Base-by-base conservation (phyloP, 805 yeast species). In the Groenewaldozyma tartarivorans region DNA sequence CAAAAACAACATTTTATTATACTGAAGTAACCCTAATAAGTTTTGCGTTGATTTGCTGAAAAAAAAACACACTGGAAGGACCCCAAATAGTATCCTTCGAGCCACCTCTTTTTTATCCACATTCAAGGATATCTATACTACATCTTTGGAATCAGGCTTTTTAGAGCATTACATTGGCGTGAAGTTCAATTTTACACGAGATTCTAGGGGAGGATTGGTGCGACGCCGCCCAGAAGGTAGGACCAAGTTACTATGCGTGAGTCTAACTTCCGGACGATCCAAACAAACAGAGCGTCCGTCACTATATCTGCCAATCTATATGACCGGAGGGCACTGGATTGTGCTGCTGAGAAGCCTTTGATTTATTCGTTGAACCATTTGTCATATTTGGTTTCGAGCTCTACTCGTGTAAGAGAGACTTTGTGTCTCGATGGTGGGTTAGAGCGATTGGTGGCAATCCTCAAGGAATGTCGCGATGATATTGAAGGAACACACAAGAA, bases 301-400 rank as follows among this genome's bases (percentile, higher is more conserved):
- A 78, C 88, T 20, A 86, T 90, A 46, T 81, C 95, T 5, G 76
- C 95, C 20, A 78, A 90, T 17, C 74, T 90, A 22, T 90, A 90
- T 58, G 97, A 90, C 62, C 66, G 97, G 44, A 65, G 97, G 38
- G 96, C 97, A 0, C 68, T 90, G 40, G 97, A 92, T 58, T 83
- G 88, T 48, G 81, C 95, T 1, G 76, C 86, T 21, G 88, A 85
- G 56, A 77, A 82, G 50, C 96, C 98, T 1, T 68, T 90, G 43
- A 92, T 92, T 45, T 87, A 86, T 68, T 85, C 96, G 5, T 67
- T 90, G 52, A 90, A 88, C 60, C 94, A 87, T 64, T 69, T 90
- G 40, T 85, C 96, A 1, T 85, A 81, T 57, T 71, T 92, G 29
- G 84, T 90, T 0, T 80, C 94, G 1, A 79, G 92, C 15, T 79